Evolutionary conservation across 352 stramenopile species (phyloP).

Genomic region (Aphanomyces stellatus): DNA sequence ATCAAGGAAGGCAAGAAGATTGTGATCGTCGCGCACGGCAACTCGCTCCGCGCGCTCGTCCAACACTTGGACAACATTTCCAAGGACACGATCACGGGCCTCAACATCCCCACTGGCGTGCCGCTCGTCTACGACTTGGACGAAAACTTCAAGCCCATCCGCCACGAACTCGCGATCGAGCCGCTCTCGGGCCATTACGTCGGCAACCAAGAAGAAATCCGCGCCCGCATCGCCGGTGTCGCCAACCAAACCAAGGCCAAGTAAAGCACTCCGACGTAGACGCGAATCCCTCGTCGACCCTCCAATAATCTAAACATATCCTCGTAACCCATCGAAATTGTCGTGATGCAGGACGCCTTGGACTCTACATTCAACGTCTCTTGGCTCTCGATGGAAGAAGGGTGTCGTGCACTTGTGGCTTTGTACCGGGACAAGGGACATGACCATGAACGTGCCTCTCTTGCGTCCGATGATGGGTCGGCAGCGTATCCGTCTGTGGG

Average conservation of each 20-base stretch:
- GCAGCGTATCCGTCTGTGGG: too few species aligned
- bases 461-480: too few species aligned
- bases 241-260: conserved; percentile 94
- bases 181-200: conserved; percentile 73
- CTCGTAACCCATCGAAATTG: too few species aligned
- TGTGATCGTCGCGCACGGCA: conserved; percentile 96
- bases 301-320: too few species aligned
- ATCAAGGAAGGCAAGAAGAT: conserved; percentile 94
- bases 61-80: conserved; percentile 98
- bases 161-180: conserved; percentile 86
- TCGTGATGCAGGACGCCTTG: too few species aligned
- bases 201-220: conserved; percentile 96
- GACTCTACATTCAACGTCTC: too few species aligned
- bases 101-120: conserved; percentile 96
- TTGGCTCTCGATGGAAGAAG: too few species aligned
- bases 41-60: conserved; percentile 96
- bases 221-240: conserved; percentile 92
- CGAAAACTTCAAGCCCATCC: conserved; percentile 94
- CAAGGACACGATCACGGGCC: conserved; percentile 93
- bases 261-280: conserved; percentile 25
- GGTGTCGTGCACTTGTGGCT: too few species aligned
- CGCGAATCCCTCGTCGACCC: too few species aligned
- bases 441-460: too few species aligned
- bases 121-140: conserved; percentile 97
- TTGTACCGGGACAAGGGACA: too few species aligned